These are phyloP conservation scores for Cordyceps javanica DNA, from an alignment of 2,329 filamentous ascomycete species.

Conservation along the genomic window DNA sequence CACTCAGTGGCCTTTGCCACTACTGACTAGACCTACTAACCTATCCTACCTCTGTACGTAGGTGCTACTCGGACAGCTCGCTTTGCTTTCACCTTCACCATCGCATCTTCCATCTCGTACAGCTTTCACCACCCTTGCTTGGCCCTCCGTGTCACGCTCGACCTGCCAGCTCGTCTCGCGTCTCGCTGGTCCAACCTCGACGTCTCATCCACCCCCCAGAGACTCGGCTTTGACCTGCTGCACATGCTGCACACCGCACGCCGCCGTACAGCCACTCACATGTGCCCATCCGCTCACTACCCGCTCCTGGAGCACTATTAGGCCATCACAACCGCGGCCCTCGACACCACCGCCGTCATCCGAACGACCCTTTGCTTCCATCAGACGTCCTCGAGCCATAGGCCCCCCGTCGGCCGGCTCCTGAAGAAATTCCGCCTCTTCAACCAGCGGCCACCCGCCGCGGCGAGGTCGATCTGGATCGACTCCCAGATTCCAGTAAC, in stretches of 20 bases:
- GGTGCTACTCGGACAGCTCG: neutral
- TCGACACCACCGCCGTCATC: neutral
- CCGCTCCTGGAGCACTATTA: neutral
- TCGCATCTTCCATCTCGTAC: neutral
- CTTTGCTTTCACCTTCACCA: constrained; percentile 1
- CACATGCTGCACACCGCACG: neutral
- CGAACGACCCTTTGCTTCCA: neutral
- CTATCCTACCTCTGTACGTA: neutral
- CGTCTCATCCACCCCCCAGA: neutral
- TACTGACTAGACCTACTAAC: neutral
- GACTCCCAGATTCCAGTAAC: constrained; percentile 28
- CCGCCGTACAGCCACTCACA: neutral
- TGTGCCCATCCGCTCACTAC: neutral
- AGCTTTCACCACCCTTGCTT: neutral
- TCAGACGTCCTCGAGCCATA: constrained; percentile 2
- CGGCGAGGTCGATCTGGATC: constrained; percentile 37
- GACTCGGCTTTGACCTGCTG: neutral
- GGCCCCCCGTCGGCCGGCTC: constrained; percentile 10
- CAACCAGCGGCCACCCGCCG: constrained; percentile 32
- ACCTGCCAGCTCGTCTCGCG: neutral
- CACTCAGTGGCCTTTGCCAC: too few species aligned
- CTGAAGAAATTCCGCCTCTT: constrained; percentile 14
- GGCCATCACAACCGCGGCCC: neutral
- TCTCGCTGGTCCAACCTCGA: neutral
- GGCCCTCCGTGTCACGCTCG: neutral